These are phyloP conservation scores for Rhazya stricta DNA, from an alignment of 257 asterid genomes.

Conservation along the genomic window DNA sequence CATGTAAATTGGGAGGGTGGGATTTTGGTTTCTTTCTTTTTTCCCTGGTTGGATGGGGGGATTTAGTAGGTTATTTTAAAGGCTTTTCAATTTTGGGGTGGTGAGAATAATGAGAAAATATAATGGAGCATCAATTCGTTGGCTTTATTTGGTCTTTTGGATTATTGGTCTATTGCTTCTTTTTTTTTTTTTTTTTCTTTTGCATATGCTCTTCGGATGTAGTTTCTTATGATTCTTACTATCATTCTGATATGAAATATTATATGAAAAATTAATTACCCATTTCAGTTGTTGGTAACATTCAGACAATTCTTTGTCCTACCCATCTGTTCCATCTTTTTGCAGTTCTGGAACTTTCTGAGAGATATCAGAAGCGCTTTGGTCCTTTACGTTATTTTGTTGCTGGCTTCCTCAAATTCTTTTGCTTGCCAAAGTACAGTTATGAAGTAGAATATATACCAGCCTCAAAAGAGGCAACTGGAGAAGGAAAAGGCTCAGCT, in stretches of 20 bases:
- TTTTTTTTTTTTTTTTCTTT: not conserved
- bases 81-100: not conserved
- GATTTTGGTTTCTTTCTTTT: too few relatives aligned
- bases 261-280: not conserved
- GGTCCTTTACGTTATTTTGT: constrained; percentile 96
- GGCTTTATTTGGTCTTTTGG: not conserved
- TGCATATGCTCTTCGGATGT: not conserved
- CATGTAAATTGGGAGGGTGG: not conserved
- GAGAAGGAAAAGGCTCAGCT: constrained; percentile 43
- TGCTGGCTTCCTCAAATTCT: constrained; percentile 88
- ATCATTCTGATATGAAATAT: not conserved
- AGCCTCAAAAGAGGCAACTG: constrained; percentile 43
- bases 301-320: not conserved
- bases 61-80: not conserved
- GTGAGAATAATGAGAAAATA: not conserved
- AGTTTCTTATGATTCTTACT: not conserved
- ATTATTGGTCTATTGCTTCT: not conserved
- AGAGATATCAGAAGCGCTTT: constrained; percentile 82
- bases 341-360: constrained; percentile 93
- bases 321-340: not conserved
- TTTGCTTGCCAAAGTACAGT: constrained; percentile 90
- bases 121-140: not conserved
- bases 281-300: not conserved
- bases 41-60: too few relatives aligned
- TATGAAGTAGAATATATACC: constrained; percentile 93